Evolutionary conservation across 495 filamentous ascomycete species (phyloP), one percentile per base, ranked within the genome.

Genomic region (Lasiosphaeriaceae sp.): DNA sequence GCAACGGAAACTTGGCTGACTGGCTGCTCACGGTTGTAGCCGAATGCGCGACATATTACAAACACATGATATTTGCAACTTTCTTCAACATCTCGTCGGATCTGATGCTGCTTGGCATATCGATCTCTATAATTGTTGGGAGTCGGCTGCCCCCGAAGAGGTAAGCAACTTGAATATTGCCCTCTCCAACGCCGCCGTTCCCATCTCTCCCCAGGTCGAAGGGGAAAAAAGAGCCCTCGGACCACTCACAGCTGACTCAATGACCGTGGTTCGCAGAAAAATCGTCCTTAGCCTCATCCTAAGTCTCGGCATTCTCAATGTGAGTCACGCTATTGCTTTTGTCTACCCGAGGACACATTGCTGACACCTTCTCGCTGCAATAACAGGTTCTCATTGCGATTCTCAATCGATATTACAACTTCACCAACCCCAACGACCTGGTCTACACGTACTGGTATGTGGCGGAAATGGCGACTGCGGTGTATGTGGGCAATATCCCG

Each of bases 71-170:
- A 45, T 64, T 73, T 17, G 69, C 80, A 51, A 73, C 65, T 4
- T 60, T 61, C 48, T 80, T 80, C 67, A 82, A 82, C 58, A 77
- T 82, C 52, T 67, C 65, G 51, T 78, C 77, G 11, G 79, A 81
- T 57, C 1, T 78, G 0, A 62, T 75, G 58, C 77, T 81, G 60
- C 67, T 82, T 21, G 46, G 60, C 31, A 73, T 81, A 45, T 70
- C 76, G 2, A 50, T 81, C 9, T 76, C 77, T 0, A 58, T 80
- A 0, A 51, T 81, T 23, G 44, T 71, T 8, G 60, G 60, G 17
- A 66, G 71, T 14, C 68, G 64, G 29, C 57, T 81, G 39, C 72
- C 72, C 1, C 47, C 58, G 20, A 71, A 67, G 52, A 71, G 74
- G 62, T 55, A 55, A 20, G 39, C 20, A 8, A n/a, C n/a, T n/a